phyloP scores from a whole-genome alignment of 2,329 filamentous ascomycete genomes.

The Chaetomium olivaceum region DNA sequence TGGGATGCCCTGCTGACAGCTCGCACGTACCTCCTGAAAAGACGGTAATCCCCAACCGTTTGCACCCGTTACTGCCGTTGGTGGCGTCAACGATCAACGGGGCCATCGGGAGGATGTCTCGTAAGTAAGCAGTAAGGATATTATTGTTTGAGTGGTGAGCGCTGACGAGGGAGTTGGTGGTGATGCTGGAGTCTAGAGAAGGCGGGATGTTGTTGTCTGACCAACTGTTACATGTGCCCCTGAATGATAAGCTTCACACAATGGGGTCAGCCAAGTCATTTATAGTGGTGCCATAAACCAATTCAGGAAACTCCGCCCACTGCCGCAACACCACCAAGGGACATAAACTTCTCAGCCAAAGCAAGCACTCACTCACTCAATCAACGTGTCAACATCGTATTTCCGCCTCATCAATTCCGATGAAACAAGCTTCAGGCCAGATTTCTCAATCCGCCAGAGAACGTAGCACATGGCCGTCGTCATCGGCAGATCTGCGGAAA shows the following conservation, averaged over 20 bases:
- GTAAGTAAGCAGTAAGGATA: neutral
- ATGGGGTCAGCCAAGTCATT: neutral
- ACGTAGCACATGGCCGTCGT: neutral
- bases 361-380: neutral
- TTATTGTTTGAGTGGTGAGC: neutral
- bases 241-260: conserved; percentile 7
- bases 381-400: conserved; percentile 35
- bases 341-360: neutral
- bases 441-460: conserved; percentile 1
- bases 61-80: conserved; percentile 7
- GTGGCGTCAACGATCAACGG: neutral
- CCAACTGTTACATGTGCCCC: conserved; percentile 3
- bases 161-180: neutral
- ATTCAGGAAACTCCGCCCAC: conserved; percentile 3
- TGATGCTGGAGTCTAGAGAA: neutral
- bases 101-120: conserved; percentile 6
- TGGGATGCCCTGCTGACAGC: neutral
- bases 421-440: conserved; percentile 13
- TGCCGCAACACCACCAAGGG: neutral
- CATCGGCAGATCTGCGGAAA: conserved; percentile 22
- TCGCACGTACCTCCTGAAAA: conserved; percentile 34
- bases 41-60: conserved; percentile 30
- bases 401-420: neutral
- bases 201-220: neutral
- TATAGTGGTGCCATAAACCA: conserved; percentile 12